Percentiles rank a stretch among this genome's conserved stretches.
phyloP scores from a whole-genome alignment of 768 basidiomycete species.

The Lanmaoa pseudosensibilis region DNA sequence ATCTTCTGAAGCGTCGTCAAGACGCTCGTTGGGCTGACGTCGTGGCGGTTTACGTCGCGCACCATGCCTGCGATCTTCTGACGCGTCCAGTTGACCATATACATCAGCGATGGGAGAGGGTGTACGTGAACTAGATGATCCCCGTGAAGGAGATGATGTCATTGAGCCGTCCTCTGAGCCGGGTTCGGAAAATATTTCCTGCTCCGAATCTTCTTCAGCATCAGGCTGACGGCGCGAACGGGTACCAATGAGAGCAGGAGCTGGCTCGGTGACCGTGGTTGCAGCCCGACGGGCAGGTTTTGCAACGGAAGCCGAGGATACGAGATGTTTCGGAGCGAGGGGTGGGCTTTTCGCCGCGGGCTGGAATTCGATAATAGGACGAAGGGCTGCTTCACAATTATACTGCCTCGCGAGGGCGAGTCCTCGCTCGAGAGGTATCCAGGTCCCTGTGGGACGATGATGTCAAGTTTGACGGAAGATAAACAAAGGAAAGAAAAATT shows the following conservation, averaged over 20 bases:
- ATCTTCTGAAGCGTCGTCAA: conserved; percentile 45
- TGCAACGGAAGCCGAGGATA: conserved; percentile 56
- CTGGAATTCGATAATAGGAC: conserved; percentile 93
- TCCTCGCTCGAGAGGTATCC: conserved; percentile 95
- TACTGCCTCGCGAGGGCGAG: conserved; percentile 86
- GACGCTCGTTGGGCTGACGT: conserved; percentile 46
- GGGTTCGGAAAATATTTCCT: conserved; percentile 61
- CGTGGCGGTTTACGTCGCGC: conserved; percentile 49
- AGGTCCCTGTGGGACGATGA: conserved; percentile 69
- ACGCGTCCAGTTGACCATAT: conserved; percentile 32
- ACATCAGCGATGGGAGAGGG: conserved; percentile 77
- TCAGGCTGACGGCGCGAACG: conserved; percentile 56
- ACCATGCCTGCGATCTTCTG: conserved; percentile 35
- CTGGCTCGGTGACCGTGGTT: conserved; percentile 17
- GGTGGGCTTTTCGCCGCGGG: conserved; percentile 90
- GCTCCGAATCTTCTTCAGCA: conserved; percentile 59
- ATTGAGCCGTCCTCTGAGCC: conserved; percentile 87
- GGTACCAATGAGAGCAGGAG: conserved; percentile 40
- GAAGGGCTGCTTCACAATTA: conserved; percentile 81
- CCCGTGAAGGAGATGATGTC: conserved; percentile 86
- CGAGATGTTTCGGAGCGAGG: conserved; percentile 93
- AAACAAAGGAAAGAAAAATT: conserved; percentile 23
- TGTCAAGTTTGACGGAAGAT: background rate
- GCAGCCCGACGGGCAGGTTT: conserved; percentile 30
- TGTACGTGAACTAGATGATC: conserved; percentile 86